A percentile compares a stretch with the other conserved stretches of the same genome.
phyloP scores from a whole-genome alignment of 2,329 filamentous ascomycete species.

The Diaporthe sp. region DNA sequence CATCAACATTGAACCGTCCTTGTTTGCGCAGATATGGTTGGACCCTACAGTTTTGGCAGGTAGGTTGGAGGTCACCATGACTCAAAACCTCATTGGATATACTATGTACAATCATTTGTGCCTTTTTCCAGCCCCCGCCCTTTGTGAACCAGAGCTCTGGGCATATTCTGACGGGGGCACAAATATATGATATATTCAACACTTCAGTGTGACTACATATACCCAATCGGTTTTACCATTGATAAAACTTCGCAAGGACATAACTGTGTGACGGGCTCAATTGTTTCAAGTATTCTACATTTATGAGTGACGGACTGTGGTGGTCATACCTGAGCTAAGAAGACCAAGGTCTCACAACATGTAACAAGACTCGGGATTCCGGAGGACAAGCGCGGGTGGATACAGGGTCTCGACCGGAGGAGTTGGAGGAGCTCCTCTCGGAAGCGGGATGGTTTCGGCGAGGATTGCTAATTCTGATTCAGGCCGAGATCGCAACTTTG shows the following conservation, averaged over 20 bases:
- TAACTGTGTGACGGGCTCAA: too few species aligned
- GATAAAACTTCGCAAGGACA: too few species aligned
- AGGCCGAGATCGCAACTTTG: slow-evolving; percentile 28
- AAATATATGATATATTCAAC: too few species aligned
- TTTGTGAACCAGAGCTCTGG: neutral
- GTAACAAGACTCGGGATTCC: neutral
- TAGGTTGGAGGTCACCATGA: too few species aligned
- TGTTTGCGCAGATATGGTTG: neutral
- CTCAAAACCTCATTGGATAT: too few species aligned
- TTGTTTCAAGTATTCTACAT: too few species aligned
- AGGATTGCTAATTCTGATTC: neutral
- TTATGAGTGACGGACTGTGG: too few species aligned
- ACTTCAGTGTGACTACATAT: too few species aligned
- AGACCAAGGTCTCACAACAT: neutral
- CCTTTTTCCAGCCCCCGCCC: neutral
- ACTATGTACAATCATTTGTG: neutral
- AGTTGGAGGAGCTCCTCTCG: slow-evolving; percentile 6
- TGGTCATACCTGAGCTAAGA: neutral
- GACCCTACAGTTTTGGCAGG: neutral
- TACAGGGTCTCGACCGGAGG: neutral
- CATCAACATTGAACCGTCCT: neutral
- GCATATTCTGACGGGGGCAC: too few species aligned
- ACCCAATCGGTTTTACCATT: too few species aligned
- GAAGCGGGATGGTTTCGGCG: slow-evolving; percentile 11
- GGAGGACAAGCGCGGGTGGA: neutral